A percentile compares a stretch with the other conserved stretches of the same genome.
These are phyloP conservation scores for Daldinia grandis DNA, from an alignment of 495 filamentous ascomycete genomes.

Conservation along the genomic window DNA sequence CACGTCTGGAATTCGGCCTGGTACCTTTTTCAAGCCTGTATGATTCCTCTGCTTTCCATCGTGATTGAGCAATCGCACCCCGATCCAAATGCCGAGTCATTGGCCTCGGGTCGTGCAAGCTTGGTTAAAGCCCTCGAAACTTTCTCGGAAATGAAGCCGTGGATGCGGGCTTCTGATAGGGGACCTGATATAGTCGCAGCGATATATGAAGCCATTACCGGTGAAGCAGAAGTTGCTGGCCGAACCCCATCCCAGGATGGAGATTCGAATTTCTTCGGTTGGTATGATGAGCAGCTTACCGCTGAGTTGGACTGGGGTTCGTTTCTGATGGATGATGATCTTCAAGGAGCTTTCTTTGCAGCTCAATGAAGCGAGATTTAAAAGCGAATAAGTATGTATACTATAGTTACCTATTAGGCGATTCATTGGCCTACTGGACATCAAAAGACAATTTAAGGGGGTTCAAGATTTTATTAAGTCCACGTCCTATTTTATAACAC, in stretches of 20 bases:
- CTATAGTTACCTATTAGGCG: not conserved
- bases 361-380: not conserved
- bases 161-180: conserved; percentile 40
- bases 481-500: not conserved
- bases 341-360: conserved; percentile 27
- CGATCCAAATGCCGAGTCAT: conserved; percentile 19
- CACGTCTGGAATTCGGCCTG: conserved; percentile 43
- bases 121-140: conserved; percentile 39
- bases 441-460: not conserved
- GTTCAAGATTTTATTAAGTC: not conserved
- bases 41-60: conserved; percentile 39
- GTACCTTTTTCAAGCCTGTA: conserved; percentile 45
- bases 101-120: conserved; percentile 32
- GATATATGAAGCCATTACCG: conserved; percentile 38
- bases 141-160: conserved; percentile 42
- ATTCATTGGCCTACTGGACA: not conserved
- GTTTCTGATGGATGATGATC: conserved; percentile 37
- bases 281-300: conserved; percentile 43
- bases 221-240: conserved; percentile 30
- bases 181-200: conserved; percentile 37
- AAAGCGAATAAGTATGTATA: not conserved
- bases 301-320: conserved; percentile 40
- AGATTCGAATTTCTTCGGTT: conserved; percentile 41
- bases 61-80: conserved; percentile 28
- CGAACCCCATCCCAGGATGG: conserved; percentile 38